Evolutionary conservation across 1,284 basidiomycete genomes (phyloP), one percentile per base, ranked within the genome.

Genomic region (Cryptococcus sp.): DNA sequence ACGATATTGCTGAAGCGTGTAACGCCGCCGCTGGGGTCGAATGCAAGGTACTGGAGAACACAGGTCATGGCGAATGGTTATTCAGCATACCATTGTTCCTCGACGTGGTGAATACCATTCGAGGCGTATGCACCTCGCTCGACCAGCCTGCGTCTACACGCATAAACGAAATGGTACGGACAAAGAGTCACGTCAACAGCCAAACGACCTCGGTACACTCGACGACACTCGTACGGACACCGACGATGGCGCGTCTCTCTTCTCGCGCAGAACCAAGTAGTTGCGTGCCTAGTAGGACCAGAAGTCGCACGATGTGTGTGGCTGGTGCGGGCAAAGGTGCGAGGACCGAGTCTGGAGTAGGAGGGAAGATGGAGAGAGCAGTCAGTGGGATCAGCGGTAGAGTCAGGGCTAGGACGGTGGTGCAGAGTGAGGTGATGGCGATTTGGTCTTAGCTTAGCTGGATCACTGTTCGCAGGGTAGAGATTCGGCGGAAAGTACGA

Each of bases 1-100:
- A 23, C 10, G 53, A 54, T 23, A 52, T 60, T 19, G 39, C 11
- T 10, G 38, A 7, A n/a, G 40, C 47, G 20, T 55, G 52, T 25
- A 4, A 31, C 16, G 35, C 20, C 19, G 48, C 50, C n/a, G 7
- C 31, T 8, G 22, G 42, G 4, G 47, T 60, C 5, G 15, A 23
- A 17, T 55, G 53, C 23, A 46, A 56, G 38, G 31, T 60, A 6
- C 27, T 60, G 38, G 54, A 56, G 25, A 52, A 55, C 11, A 19
- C 54, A 15, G 52, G 47, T 16, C 58, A 60, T 44, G 58, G 58
- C 11, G 49, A 22, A 17, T 60, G 56, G 56, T 17, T 58, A 22
- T 22, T 38, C 31, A 47, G 42, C 35, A 15, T 54, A 7, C 54
- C 53, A 6, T 8, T 27, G 1, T 49, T 31, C 31, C 53, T 55